phyloP scores from a whole-genome alignment of 1,284 basidiomycete genomes.

The Cryptococcus neoformans region DNA sequence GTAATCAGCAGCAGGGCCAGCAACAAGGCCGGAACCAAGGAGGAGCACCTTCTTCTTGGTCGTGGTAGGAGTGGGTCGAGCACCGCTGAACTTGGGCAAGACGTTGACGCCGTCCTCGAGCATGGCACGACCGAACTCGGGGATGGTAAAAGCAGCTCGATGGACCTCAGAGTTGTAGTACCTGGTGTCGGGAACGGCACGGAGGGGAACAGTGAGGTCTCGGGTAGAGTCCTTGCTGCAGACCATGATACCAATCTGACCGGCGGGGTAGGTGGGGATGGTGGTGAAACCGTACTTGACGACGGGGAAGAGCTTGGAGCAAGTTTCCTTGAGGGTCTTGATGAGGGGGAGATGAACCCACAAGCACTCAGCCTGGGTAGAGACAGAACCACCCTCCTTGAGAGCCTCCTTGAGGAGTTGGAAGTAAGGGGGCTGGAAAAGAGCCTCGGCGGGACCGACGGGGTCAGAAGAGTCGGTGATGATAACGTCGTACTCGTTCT shows the following conservation, averaged over 20 bases:
- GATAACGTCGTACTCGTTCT: conserved; percentile 93
- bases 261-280: conserved; percentile 96
- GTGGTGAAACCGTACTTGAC: conserved; percentile 94
- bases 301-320: conserved; percentile 74
- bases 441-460: conserved; percentile 72
- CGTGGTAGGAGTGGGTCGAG: conserved; percentile 46
- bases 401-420: conserved; percentile 88
- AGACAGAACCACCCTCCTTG: conserved; percentile 86
- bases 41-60: conserved; percentile 73
- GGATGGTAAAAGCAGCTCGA: conserved; percentile 74
- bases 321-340: conserved; percentile 69
- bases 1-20: conserved; percentile 91
- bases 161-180: conserved; percentile 91
- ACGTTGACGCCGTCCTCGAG: conserved; percentile 70
- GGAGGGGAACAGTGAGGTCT: conserved; percentile 67
- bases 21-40: conserved; percentile 93
- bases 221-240: conserved; percentile 74
- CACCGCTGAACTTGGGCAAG: conserved; percentile 60
- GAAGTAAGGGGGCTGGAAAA: conserved; percentile 98
- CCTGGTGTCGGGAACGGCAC: conserved; percentile 65
- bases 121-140: conserved; percentile 80
- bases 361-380: conserved; percentile 92
- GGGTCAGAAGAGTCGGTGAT: conserved; percentile 99
- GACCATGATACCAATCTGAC: conserved; percentile 94
- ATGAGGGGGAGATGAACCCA: conserved; percentile 94